Conservation (phyloP, 2,329 filamentous ascomycete genomes). For the Aspergillus pseudoglaucus region DNA sequence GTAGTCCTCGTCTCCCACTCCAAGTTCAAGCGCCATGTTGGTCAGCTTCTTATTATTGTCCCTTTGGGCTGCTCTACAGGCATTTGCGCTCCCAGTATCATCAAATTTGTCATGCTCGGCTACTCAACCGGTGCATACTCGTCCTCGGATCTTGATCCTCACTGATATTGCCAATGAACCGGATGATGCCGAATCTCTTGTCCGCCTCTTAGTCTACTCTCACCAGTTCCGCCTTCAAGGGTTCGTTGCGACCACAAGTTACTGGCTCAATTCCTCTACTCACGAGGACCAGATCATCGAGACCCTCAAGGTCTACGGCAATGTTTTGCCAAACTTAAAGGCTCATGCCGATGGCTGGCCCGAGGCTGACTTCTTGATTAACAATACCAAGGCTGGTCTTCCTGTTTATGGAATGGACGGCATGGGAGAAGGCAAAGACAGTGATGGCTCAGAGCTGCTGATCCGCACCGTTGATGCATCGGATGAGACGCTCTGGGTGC, state of each 20-base stretch:
- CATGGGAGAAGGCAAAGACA: slow-evolving; percentile 36
- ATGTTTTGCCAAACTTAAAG: slow-evolving; percentile 44
- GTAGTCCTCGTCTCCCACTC: neutral
- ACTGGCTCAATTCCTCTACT: slow-evolving; percentile 39
- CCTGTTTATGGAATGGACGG: slow-evolving; percentile 35
- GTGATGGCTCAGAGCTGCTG: slow-evolving; percentile 13
- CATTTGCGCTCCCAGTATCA: neutral
- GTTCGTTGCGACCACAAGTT: slow-evolving; percentile 42
- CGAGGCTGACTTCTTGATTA: slow-evolving; percentile 38
- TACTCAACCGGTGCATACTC: neutral
- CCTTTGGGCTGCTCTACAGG: neutral
- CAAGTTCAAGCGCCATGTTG: neutral
- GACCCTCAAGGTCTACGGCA: slow-evolving; percentile 40
- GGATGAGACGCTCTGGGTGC: slow-evolving; percentile 42
- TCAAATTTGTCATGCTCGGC: neutral
- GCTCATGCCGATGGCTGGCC: slow-evolving; percentile 35
- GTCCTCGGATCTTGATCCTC: slow-evolving; percentile 34
- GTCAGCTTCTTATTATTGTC: neutral
- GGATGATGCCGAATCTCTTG: slow-evolving; percentile 41
- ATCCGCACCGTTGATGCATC: slow-evolving; percentile 28
- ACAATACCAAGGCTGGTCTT: slow-evolving; percentile 32
- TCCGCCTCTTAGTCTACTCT: slow-evolving; percentile 41
- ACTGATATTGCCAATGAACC: slow-evolving; percentile 44
- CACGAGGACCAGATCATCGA: slow-evolving; percentile 39
- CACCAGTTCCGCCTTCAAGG: slow-evolving; percentile 45